phyloP scores from a whole-genome alignment of 2,329 filamentous ascomycete genomes.

The Alternaria sp. region DNA sequence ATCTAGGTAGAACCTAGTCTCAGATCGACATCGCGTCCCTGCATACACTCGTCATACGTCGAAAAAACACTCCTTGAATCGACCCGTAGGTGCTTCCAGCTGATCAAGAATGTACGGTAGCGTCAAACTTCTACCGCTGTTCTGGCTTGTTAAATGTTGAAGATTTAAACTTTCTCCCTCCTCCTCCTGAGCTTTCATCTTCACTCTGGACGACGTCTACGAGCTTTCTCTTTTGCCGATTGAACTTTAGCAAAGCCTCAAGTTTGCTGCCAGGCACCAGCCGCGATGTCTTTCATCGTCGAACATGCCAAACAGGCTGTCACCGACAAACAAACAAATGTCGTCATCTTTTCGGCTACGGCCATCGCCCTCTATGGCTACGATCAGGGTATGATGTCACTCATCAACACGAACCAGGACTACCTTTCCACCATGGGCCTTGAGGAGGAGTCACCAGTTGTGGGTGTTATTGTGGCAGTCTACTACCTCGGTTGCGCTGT shows the following conservation, averaged over 20 bases:
- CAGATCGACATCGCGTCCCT: constrained; percentile 23
- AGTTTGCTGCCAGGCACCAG: neutral
- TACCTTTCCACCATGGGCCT: constrained; percentile 69
- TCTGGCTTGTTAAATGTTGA: neutral
- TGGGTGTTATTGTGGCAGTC: constrained; percentile 67
- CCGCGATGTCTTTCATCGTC: constrained; percentile 15
- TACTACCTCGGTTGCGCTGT: constrained; percentile 70
- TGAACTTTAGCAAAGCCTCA: neutral
- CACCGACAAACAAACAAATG: constrained; percentile 56
- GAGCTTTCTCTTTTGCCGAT: neutral
- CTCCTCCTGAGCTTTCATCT: neutral
- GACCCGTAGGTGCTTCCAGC: constrained; percentile 15
- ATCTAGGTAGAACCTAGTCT: constrained; percentile 20
- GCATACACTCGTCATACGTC: constrained; percentile 32
- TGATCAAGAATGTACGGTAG: constrained; percentile 25
- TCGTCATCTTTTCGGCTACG: constrained; percentile 63
- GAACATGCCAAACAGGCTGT: constrained; percentile 26
- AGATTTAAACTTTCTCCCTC: neutral
- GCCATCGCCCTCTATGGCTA: constrained; percentile 65
- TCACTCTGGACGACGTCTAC: neutral
- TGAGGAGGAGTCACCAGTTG: constrained; percentile 58
- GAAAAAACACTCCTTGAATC: constrained; percentile 7
- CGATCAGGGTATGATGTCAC: constrained; percentile 60
- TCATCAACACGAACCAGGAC: constrained; percentile 64
- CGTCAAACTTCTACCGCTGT: constrained; percentile 12